Evolutionary conservation across 2,329 filamentous ascomycete genomes (phyloP).

Genomic region (Ambrosiella cleistominuta): DNA sequence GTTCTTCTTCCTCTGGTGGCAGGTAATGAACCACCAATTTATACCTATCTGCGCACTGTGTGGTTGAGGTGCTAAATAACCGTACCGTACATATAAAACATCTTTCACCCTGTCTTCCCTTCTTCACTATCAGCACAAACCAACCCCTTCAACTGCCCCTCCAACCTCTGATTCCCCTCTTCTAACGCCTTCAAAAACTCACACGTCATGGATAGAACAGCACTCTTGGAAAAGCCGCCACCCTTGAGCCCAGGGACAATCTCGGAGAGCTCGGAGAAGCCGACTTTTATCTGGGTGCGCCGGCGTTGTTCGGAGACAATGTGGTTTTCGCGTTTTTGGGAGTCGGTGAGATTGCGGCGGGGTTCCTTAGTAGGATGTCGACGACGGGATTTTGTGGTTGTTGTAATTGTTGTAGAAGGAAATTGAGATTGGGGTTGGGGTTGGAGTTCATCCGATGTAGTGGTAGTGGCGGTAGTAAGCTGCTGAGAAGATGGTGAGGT

Average conservation of each 20-base stretch:
- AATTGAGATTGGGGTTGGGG: too few species aligned
- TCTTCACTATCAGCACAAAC: not conserved
- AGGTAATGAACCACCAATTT: too few species aligned
- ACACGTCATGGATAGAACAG: slow-evolving; percentile 55
- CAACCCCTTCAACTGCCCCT: slow-evolving; percentile 13
- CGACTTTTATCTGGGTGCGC: slow-evolving; percentile 61
- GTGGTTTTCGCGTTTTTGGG: slow-evolving; percentile 72
- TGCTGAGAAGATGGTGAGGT: not conserved
- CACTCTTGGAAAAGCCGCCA: slow-evolving; percentile 69
- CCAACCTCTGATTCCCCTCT: slow-evolving; percentile 46
- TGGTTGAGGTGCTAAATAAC: too few species aligned
- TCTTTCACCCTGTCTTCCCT: not conserved
- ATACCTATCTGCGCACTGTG: too few species aligned
- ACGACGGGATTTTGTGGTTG: slow-evolving; percentile 22
- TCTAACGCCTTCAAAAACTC: slow-evolving; percentile 63
- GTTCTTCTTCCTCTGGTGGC: too few species aligned
- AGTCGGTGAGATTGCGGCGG: slow-evolving; percentile 59
- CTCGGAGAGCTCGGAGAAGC: slow-evolving; percentile 62
- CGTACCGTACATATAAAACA: too few species aligned
- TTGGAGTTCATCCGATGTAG: too few species aligned
- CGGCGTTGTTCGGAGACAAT: slow-evolving; percentile 79
- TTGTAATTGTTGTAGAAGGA: slow-evolving; percentile 16
- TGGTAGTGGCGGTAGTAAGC: not conserved
- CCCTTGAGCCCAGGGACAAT: slow-evolving; percentile 59
- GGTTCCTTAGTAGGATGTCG: slow-evolving; percentile 26